Conservation (phyloP, 306 rosid species). For the Cicer pinnatifidum region DNA sequence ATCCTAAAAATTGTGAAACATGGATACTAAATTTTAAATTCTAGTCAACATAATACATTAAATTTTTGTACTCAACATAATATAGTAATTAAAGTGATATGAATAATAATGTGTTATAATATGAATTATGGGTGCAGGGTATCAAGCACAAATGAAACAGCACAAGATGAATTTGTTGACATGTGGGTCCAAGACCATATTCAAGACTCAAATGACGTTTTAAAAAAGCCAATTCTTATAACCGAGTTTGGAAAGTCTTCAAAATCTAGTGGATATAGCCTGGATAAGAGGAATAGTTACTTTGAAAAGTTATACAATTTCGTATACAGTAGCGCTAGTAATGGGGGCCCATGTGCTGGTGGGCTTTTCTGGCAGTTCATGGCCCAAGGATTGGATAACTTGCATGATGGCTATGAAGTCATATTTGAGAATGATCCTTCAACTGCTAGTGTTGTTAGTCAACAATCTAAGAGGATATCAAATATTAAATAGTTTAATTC, state of each 20-base stretch:
- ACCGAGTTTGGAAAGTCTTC: conserved; percentile 54
- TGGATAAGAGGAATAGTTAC: conserved; percentile 42
- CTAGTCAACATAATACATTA: too few relatives aligned
- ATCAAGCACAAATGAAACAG: conserved; percentile 21
- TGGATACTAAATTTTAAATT: too few relatives aligned
- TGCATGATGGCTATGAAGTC: conserved; percentile 43
- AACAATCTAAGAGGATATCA: conserved; percentile 41
- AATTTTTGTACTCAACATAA: too few relatives aligned
- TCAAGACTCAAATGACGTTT: conserved; percentile 29
- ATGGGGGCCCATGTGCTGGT: conserved; percentile 42
- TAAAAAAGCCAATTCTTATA: conserved; percentile 43
- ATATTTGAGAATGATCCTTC: conserved; percentile 43
- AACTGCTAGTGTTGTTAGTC: conserved; percentile 35
- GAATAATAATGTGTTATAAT: neutral
- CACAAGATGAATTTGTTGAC: conserved; percentile 44
- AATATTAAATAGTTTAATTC: neutral
- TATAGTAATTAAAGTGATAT: neutral
- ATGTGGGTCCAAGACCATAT: conserved; percentile 45
- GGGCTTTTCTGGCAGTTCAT: conserved; percentile 51
- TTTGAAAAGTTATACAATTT: conserved; percentile 35
- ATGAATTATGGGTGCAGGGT: conserved; percentile 27
- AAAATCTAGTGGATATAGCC: conserved; percentile 21
- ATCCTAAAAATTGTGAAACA: too few relatives aligned
- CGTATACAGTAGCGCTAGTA: conserved; percentile 15
- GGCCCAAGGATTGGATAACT: conserved; percentile 40